These are phyloP conservation scores for Exophiala phaeomuriformis DNA, from an alignment of 2,329 filamentous ascomycete species.

Conservation along the genomic window DNA sequence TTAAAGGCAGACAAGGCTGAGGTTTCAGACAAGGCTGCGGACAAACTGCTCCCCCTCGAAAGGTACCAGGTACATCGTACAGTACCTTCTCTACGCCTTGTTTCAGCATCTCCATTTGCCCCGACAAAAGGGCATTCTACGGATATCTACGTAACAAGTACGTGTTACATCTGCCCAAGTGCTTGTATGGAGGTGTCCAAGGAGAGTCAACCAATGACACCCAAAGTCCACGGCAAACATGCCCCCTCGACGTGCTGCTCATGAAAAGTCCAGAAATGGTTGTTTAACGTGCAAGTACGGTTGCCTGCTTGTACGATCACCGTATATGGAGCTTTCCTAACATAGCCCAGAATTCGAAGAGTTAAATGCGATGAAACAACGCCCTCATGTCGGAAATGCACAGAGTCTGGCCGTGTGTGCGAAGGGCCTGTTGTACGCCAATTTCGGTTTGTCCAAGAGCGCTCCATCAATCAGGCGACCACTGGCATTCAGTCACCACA, in stretches of 20 bases:
- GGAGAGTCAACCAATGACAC: no score
- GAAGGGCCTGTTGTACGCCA: conserved; percentile 13
- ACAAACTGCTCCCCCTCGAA: no score
- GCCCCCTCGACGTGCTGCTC: conserved; percentile 10
- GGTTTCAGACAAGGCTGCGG: no score
- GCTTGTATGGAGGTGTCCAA: no score
- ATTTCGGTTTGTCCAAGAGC: conserved; percentile 13
- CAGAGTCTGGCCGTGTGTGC: conserved; percentile 17
- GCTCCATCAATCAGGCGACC: neutral
- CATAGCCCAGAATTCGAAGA: conserved; percentile 12
- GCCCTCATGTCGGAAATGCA: conserved; percentile 19
- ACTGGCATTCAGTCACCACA: conserved; percentile 5
- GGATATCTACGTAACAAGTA: no score
- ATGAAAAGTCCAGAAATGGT: conserved; percentile 18
- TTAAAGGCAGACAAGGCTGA: no score
- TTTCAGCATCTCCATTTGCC: no score
- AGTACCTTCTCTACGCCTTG: no score
- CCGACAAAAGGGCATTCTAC: no score
- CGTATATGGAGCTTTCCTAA: neutral
- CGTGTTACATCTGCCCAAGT: no score
- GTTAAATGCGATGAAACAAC: conserved; percentile 22
- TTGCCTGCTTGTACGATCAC: neutral
- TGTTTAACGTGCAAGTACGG: conserved; percentile 23
- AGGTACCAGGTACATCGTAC: no score
- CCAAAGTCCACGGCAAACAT: neutral